Evolutionary conservation across 108 stramenopile species (phyloP), one percentile per base, ranked within the genome.

Genomic region (Cyclotella kingstonii): DNA sequence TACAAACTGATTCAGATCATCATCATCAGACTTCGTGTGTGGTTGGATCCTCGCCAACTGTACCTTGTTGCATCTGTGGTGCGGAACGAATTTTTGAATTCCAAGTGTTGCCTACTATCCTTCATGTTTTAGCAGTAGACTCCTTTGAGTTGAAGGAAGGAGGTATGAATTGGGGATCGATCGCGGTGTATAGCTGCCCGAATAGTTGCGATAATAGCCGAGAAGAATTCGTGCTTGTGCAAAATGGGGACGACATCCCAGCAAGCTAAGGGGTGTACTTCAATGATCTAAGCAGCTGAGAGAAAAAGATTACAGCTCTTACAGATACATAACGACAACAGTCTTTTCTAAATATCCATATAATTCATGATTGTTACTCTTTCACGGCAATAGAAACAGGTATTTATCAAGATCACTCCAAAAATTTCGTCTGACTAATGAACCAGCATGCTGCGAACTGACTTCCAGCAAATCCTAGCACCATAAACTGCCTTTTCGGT

Each of bases 381-480:
- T n/a, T n/a, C n/a, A n/a, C n/a, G n/a, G n/a, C n/a, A n/a, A n/a
- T n/a, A n/a, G n/a, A n/a, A n/a, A n/a, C n/a, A n/a, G n/a, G n/a
- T n/a, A n/a, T 38, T 38, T 8, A 38, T 38, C 10, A 38, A 38
- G 36, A 10, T 46, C 45, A 81, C 43, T 76, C 54, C 42, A 93
- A 68, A 68, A 86, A 89, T 59, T 89, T 90, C 31, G 94, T 95
- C 48, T 92, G 85, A 55, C 89, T 82, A 35, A 95, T 80, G 73
- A 89, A 89, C 87, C 87, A 95, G 83, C 91, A 92, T 22, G 89
- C 83, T n/a, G 79, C 83, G 43, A 86, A 70, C 56, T 95, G 94
- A 35, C 81, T 79, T 14, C 48, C 88, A 22, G 91, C 91, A 81
- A 95, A 92, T 7, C 70, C 91, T 65, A 95, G 53, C 15, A 95